Base-by-base conservation (phyloP, 306 rosid genomes). In the Coriaria nepalensis region DNA sequence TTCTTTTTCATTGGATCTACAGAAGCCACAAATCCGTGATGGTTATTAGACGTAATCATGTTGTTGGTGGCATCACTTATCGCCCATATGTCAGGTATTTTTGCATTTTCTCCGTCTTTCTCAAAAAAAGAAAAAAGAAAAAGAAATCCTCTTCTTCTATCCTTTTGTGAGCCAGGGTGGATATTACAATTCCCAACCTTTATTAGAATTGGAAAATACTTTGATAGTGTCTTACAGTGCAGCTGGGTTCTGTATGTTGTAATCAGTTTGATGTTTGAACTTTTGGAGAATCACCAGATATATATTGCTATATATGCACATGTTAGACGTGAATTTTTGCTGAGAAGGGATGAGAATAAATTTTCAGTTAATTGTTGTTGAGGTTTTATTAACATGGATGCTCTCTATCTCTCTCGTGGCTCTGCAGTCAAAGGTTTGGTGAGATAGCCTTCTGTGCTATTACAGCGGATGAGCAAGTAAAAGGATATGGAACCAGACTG, bases 381-480 rank as follows among this genome's bases (percentile, higher is more conserved):
- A 9, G 50, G 40, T 32, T 44, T 29, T 13, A 7, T 53, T 46
- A 41, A 33, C 42, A 39, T 61, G 44, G 52, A 20, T 50, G 46
- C 40, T 53, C 8, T 60, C 54, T 29, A 35, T 56, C 44, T 47
- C 58, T 52, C 66, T 43, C 39, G 50, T 56, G 55, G 15, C 53
- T 56, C 62, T 58, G 53, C 68, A 90, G 98, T 70, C 85, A 83
- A 76, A 83, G 52, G 71, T 87, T 87, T 8, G 94, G 96, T 33
- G 94, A 83, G 81, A 87, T 83, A 64, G 96, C 96, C 60, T 87
- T 87, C 42, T 87, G 96, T 60, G 96, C 96, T 58, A 87, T 87
- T 45, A 87, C 94, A 38, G 93, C 94, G 48, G 93, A 83, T 68
- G 96, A 87, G 62, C 96, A 87, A 83, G 96, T 87, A 56, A 87